Evolutionary conservation across 2,329 filamentous ascomycete species (phyloP), one percentile per base, ranked within the genome.

Genomic region (Fusarium agapanthi): DNA sequence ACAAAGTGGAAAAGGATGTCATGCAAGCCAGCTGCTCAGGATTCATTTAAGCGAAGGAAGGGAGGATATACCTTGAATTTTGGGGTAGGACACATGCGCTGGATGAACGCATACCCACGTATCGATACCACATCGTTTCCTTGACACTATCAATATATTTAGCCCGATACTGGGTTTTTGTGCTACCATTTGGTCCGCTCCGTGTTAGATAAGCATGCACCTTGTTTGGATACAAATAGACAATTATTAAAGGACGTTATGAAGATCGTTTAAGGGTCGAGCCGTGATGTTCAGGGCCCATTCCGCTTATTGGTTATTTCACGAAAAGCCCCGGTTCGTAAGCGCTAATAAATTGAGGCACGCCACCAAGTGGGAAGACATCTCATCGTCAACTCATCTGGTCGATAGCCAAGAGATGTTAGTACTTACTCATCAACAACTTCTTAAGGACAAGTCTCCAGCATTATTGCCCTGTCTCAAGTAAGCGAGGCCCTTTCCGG

Each of bases 121-220:
- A 71, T 69, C 75, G 75, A 76, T 76, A 77, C 75, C 75, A 76
- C 75, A 65, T 74, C 75, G 71, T 74, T 64, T 71, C 65, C 67
- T 75, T 68, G 45, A 50, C 57, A 65, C 47, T 69, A 47, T 48
- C 61, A 61, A 65, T 69, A 72, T 32, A 70, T 53, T 11, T 34
- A 58, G 51, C 71, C 62, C 41, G 15, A 15, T 32, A 34, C 34
- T 14, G 59, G 58, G 67, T 38, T 44, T 68, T 51, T 38, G n/a
- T 13, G 47, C 14, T 68, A 34, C 7, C 22, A 14, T 40, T 45
- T 28, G 18, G 34, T 22, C 18, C 15, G 32, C n/a, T 37, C 24
- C 18, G 30, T 28, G 35, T 47, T 20, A 30, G 53, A 53, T 55
- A 41, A 40, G 26, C 7, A 26, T n/a, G 24, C 40, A 37, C 20